Percentiles rank a stretch among this genome's conserved stretches.
phyloP scores from a whole-genome alignment of 768 basidiomycete species.

The Mycena polygramma region DNA sequence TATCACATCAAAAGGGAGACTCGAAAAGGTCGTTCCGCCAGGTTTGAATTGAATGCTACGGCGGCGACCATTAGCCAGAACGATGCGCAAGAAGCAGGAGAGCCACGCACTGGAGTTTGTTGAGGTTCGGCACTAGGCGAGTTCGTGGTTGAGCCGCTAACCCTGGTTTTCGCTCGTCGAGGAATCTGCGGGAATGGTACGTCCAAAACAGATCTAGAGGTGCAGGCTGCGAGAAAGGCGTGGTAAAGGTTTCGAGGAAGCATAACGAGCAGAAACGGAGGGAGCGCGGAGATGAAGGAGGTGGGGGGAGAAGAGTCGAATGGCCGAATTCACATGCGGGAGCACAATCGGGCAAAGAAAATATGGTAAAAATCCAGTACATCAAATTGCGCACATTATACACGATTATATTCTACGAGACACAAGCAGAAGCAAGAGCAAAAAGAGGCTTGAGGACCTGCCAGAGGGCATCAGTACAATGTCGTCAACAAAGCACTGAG shows the following conservation, averaged over 20 bases:
- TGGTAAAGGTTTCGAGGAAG: too few relatives aligned
- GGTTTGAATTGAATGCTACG: not conserved
- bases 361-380: too few relatives aligned
- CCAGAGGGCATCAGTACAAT: slow-evolving; percentile 8
- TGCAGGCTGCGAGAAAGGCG: too few relatives aligned
- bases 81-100: not conserved
- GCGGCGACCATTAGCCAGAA: not conserved
- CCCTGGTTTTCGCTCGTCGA: too few relatives aligned
- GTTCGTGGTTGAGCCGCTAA: not conserved
- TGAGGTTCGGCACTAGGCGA: not conserved
- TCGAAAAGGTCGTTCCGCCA: not conserved
- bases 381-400: too few relatives aligned
- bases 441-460: not conserved
- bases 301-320: too few relatives aligned
- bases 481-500: slow-evolving; percentile 15
- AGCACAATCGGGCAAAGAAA: too few relatives aligned
- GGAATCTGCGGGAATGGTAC: too few relatives aligned
- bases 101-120: not conserved
- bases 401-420: not conserved
- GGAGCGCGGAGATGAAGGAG: too few relatives aligned
- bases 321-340: too few relatives aligned
- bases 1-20: not conserved
- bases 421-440: not conserved
- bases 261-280: too few relatives aligned
- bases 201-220: too few relatives aligned